These are phyloP conservation scores for Lyophyllum shimeji DNA, from an alignment of 768 basidiomycete species.

Conservation along the genomic window DNA sequence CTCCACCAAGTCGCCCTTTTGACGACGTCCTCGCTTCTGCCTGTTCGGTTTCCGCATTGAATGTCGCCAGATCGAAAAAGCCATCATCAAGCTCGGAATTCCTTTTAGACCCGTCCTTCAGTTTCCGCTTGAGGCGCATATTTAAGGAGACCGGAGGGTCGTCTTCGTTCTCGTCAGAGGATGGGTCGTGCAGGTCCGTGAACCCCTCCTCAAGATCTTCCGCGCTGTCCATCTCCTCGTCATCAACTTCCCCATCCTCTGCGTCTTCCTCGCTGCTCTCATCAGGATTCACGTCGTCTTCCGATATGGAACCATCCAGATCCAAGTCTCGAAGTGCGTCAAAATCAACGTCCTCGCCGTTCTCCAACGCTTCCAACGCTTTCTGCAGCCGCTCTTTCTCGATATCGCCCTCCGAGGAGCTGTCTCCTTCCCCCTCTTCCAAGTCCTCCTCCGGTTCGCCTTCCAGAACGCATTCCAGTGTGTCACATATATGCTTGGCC, in stretches of 20 bases:
- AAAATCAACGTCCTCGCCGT: constrained; percentile 33
- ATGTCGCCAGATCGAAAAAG: constrained; percentile 86
- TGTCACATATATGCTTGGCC: constrained; percentile 64
- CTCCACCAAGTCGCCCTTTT: constrained; percentile 54
- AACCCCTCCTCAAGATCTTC: constrained; percentile 25
- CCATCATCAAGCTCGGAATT: constrained; percentile 70
- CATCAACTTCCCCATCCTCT: constrained; percentile 23
- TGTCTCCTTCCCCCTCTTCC: constrained; percentile 27
- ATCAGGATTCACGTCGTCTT: constrained; percentile 20
- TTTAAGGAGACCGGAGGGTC: constrained; percentile 20
- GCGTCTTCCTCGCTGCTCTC: constrained; percentile 24
- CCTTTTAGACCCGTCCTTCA: constrained; percentile 15
- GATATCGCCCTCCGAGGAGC: constrained; percentile 29
- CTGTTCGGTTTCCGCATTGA: constrained; percentile 84
- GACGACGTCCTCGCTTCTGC: constrained; percentile 67
- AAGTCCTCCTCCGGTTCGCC: constrained; percentile 29
- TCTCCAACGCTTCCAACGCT: constrained; percentile 28
- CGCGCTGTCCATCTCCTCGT: constrained; percentile 25
- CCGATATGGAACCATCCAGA: constrained; percentile 19
- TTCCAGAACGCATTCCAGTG: constrained; percentile 65
- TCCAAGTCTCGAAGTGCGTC: constrained; percentile 31
- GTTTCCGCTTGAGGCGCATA: constrained; percentile 21
- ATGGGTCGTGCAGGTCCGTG: constrained; percentile 35
- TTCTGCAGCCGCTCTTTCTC: constrained; percentile 25
- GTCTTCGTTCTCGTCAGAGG: constrained; percentile 34